phyloP scores from a whole-genome alignment of 2,329 filamentous ascomycete species.

The Emergomyces africanus region DNA sequence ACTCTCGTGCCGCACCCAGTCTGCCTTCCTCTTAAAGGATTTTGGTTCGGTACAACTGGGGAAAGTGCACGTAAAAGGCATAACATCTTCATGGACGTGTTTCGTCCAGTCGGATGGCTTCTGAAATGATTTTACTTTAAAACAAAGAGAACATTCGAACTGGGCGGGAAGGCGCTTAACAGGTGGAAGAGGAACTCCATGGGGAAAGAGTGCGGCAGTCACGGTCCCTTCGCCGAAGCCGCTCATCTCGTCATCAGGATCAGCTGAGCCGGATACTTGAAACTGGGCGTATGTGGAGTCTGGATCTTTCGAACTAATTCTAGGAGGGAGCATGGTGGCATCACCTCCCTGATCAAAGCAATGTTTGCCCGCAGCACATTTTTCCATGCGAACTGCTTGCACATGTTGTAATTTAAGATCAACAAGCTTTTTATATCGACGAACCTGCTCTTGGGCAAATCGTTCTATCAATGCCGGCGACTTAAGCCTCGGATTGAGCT shows the following conservation, averaged over 20 bases:
- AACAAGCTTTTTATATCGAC: conserved; percentile 66
- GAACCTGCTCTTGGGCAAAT: conserved; percentile 67
- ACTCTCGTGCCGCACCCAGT: conserved; percentile 91
- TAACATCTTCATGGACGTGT: conserved; percentile 85
- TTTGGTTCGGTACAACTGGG: conserved; percentile 70
- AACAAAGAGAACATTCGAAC: conserved; percentile 84
- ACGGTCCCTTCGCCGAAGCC: conserved; percentile 55
- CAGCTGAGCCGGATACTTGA: conserved; percentile 42
- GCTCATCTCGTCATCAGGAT: conserved; percentile 53
- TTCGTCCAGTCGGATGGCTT: conserved; percentile 97
- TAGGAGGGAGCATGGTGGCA: conserved; percentile 48
- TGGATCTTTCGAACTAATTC: conserved; percentile 38
- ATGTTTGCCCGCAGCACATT: conserved; percentile 48
- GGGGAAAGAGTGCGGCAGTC: conserved; percentile 61
- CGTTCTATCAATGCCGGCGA: conserved; percentile 59
- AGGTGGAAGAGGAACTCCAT: conserved; percentile 70
- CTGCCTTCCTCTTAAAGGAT: conserved; percentile 88
- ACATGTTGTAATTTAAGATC: conserved; percentile 59
- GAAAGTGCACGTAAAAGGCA: conserved; percentile 89
- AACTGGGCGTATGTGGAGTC: conserved; percentile 45
- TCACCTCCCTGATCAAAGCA: conserved; percentile 58
- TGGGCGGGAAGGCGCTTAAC: conserved; percentile 65
- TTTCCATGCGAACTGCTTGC: conserved; percentile 41
- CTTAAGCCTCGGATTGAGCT: conserved; percentile 57
- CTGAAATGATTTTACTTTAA: conserved; percentile 67